These are phyloP conservation scores for Acacia melanoxylon DNA, from an alignment of 306 rosid genomes.

Conservation along the genomic window DNA sequence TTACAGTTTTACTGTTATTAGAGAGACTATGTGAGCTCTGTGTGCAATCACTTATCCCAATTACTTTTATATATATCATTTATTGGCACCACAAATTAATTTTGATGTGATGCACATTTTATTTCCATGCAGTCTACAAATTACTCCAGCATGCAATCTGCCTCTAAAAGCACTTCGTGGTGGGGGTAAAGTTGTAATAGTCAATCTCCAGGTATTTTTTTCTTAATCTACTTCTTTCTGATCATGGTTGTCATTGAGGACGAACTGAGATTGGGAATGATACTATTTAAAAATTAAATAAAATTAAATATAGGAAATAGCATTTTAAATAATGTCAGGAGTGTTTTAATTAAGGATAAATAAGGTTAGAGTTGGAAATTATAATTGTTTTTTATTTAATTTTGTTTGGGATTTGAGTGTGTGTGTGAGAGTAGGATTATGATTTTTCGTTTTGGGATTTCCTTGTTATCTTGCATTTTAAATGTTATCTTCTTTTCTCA, in stretches of 20 bases:
- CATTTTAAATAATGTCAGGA: background rate
- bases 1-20: background rate
- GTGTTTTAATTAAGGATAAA: background rate
- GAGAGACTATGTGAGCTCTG: background rate
- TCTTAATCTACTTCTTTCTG: background rate
- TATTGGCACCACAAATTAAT: constrained; percentile 6
- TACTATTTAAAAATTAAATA: background rate
- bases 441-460: background rate
- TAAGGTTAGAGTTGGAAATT: background rate
- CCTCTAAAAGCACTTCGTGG: constrained; percentile 91
- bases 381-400: background rate
- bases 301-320: background rate
- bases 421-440: background rate
- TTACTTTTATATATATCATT: background rate
- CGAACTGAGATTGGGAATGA: background rate
- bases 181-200: constrained; percentile 93
- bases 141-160: constrained; percentile 98
- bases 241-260: background rate
- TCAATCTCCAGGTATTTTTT: constrained; percentile 87
- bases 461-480: background rate
- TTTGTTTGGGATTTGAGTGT: background rate
- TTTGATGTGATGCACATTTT: constrained; percentile 4
- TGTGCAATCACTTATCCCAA: background rate
- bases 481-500: background rate
- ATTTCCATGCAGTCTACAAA: constrained; percentile 76